Conservation (phyloP, 208 protist genomes). For the Herpetomonas muscarum region DNA sequence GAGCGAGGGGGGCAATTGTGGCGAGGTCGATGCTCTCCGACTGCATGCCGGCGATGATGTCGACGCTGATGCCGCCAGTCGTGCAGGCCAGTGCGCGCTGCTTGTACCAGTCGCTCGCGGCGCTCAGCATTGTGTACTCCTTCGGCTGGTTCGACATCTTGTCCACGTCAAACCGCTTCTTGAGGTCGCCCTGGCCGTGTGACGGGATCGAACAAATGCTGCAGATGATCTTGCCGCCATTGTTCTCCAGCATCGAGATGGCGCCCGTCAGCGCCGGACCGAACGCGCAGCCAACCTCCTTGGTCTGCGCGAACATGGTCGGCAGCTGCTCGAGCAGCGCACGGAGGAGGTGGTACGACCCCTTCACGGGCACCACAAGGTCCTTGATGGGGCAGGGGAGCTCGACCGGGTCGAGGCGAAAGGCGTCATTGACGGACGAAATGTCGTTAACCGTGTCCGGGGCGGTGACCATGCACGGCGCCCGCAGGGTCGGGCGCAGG, state of each 20-base stretch:
- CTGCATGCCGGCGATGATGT: slow-evolving; percentile 78
- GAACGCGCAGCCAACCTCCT: slow-evolving; percentile 87
- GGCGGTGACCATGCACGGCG: slow-evolving; percentile 87
- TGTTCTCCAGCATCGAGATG: slow-evolving; percentile 75
- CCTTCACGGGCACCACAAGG: slow-evolving; percentile 75
- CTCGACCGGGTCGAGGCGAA: slow-evolving; percentile 75
- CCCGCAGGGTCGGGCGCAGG: slow-evolving; percentile 48
- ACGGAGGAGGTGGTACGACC: slow-evolving; percentile 60
- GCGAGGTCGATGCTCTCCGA: slow-evolving; percentile 85
- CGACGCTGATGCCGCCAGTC: slow-evolving; percentile 89
- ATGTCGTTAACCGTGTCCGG: slow-evolving; percentile 80
- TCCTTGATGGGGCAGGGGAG: slow-evolving; percentile 71
- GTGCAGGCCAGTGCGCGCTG: slow-evolving; percentile 90
- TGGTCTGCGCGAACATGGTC: slow-evolving; percentile 47
- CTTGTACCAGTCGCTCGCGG: slow-evolving; percentile 95
- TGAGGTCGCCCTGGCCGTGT: slow-evolving; percentile 82
- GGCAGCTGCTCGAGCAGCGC: slow-evolving; percentile 74
- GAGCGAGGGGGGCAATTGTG: slow-evolving; percentile 83
- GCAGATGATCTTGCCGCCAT: slow-evolving; percentile 92
- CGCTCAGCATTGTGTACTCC: slow-evolving; percentile 81
- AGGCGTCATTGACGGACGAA: slow-evolving; percentile 79
- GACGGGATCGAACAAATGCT: slow-evolving; percentile 87
- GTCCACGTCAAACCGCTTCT: slow-evolving; percentile 72
- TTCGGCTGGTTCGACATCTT: slow-evolving; percentile 80
- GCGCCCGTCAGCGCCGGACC: slow-evolving; percentile 91